Conservation (phyloP, 352 stramenopile genomes). For the Globisporangium parvum region DNA sequence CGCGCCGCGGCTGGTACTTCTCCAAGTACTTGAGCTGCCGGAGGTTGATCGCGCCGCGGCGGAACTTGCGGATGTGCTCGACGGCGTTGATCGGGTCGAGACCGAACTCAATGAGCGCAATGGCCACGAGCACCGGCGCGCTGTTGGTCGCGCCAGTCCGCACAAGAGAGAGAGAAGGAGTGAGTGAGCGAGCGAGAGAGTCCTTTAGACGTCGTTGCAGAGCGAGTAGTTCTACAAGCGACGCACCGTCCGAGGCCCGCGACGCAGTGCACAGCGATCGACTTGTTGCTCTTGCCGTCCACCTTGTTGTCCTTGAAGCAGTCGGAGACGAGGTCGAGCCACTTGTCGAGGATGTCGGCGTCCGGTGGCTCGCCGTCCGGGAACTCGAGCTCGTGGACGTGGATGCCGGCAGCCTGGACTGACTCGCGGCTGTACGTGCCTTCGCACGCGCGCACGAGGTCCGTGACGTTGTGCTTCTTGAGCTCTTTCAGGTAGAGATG, state of each 20-base stretch:
- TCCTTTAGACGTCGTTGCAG: no score
- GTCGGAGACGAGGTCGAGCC: conserved; percentile 93
- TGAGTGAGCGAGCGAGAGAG: conserved; percentile 7
- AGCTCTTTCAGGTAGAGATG: conserved; percentile 97
- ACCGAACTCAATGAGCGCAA: conserved; percentile 96
- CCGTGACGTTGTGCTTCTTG: conserved; percentile 93
- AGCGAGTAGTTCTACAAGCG: no score
- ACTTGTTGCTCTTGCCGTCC: conserved; percentile 65
- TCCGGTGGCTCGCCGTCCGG: conserved; percentile 93
- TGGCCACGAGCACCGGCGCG: conserved; percentile 96
- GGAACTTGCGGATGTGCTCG: conserved; percentile 93
- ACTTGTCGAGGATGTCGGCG: conserved; percentile 90
- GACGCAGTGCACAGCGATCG: conserved; percentile 97
- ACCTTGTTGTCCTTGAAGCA: conserved; percentile 88
- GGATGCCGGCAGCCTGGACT: conserved; percentile 92
- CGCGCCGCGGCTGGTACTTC: conserved; percentile 86
- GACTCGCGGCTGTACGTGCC: conserved; percentile 90
- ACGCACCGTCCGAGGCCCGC: conserved; percentile 92
- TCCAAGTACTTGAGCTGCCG: conserved; percentile 97
- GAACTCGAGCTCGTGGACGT: conserved; percentile 94
- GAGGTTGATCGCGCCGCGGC: conserved; percentile 96
- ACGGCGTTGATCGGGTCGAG: conserved; percentile 96
- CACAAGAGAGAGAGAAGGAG: conserved; percentile 6
- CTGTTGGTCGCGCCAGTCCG: conserved; percentile 13
- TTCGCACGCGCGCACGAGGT: conserved; percentile 95